Evolutionary conservation across 2,329 filamentous ascomycete species (phyloP), one percentile per base, ranked within the genome.

Genomic region (Fusarium sp.): DNA sequence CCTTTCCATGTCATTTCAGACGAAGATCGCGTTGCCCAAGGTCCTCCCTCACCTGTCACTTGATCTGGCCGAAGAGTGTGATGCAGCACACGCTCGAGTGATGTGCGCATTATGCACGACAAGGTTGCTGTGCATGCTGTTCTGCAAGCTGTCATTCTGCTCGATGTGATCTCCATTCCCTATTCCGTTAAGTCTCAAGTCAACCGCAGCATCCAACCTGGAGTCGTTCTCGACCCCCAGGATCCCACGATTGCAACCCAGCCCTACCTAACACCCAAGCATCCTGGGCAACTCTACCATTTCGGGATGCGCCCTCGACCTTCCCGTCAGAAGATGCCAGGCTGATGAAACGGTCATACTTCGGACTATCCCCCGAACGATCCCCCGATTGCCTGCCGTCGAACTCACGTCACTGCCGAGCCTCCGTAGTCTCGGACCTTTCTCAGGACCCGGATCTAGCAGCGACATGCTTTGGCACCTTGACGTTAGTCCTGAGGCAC

Each of bases 401-500:
- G 29, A 23, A 58, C 33, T 29, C 42, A 65, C 64, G 57, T 71
- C 67, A 72, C 64, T 42, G 36, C 55, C 53, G 25, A 27, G 16
- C 40, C 34, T 56, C 64, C 42, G 16, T 23, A 46, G 56, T 65
- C 40, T 50, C 56, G 58, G 63, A 44, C 59, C 60, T 60, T 65
- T 57, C 44, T 62, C 54, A 60, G 33, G 53, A 58, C 62, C 53
- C 36, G 42, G 53, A 62, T 61, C 40, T 54, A 29, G 36, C 42
- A 63, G 44, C 58, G 67, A 66, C 57, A 60, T 51, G 53, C 61
- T 58, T 62, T 49, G 51, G 58, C 55, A 67, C 54, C 58, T 33
- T 40, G 34, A 70, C 57, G 60, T 64, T 59, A 74, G 50, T 68
- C 54, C 49, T 62, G 61, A 70, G 70, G 64, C 66, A 74, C 59